Evolutionary conservation across 2,329 filamentous ascomycete genomes (phyloP).

Genomic region (Coccinonectria pachysandricola): DNA sequence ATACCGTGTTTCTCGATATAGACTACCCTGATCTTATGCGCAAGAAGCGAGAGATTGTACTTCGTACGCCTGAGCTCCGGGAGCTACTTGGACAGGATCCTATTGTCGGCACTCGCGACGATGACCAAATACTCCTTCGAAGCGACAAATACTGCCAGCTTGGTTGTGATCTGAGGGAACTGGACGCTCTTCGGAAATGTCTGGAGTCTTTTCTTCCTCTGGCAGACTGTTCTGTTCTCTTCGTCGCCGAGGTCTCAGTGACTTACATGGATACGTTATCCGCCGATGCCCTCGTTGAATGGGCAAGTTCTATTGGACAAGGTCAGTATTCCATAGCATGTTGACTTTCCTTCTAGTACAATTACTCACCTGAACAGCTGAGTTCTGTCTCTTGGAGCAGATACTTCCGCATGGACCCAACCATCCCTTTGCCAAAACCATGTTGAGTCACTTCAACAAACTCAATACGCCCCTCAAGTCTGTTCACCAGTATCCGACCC

Average conservation of each 20-base stretch:
- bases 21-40: constrained; percentile 75
- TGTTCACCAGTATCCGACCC: constrained; percentile 57
- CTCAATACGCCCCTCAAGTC: constrained; percentile 69
- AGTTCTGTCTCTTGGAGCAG: constrained; percentile 82
- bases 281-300: constrained; percentile 65
- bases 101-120: constrained; percentile 26
- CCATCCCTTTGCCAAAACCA: constrained; percentile 78
- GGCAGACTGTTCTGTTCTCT: constrained; percentile 55
- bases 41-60: constrained; percentile 60
- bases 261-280: constrained; percentile 75
- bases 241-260: constrained; percentile 81
- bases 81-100: constrained; percentile 23
- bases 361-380: too few relatives aligned
- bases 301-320: constrained; percentile 62
- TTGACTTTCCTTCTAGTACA: too few relatives aligned
- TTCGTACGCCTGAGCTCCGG: constrained; percentile 48
- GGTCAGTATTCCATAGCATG: constrained; percentile 40
- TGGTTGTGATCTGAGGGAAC: constrained; percentile 68
- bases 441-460: constrained; percentile 76
- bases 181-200: constrained; percentile 47
- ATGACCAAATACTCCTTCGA: constrained; percentile 43
- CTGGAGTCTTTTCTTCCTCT: constrained; percentile 50
- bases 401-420: constrained; percentile 65
- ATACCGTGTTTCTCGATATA: constrained; percentile 67
- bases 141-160: constrained; percentile 68